Conservation (phyloP, 2,329 filamentous ascomycete genomes). For the Hypoxylon sp. region DNA sequence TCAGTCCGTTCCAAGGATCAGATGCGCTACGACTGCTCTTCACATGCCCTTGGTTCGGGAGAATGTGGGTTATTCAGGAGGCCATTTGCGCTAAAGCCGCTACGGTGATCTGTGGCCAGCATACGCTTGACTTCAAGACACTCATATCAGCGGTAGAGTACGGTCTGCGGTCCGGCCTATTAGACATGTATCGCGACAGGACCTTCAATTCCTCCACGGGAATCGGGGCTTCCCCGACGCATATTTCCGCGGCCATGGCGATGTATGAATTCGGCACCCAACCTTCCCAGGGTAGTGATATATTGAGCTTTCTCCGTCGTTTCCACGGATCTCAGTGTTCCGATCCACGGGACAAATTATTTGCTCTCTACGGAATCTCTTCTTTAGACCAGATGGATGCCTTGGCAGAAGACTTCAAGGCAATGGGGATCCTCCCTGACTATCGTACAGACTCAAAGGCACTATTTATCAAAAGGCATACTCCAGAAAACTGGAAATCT, state of each 20-base stretch:
- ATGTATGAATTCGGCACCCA: neutral
- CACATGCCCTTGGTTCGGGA: neutral
- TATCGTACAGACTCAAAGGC: neutral
- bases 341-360: neutral
- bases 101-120: neutral
- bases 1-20: neutral
- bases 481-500: neutral
- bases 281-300: neutral
- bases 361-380: neutral
- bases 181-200: neutral
- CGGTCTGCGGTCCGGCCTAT: neutral
- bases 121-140: neutral
- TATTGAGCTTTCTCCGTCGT: neutral
- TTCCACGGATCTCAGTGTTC: neutral
- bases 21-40: neutral
- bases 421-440: neutral
- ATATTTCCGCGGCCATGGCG: neutral
- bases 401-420: neutral
- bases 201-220: neutral
- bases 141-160: neutral
- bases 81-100: neutral
- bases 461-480: neutral
- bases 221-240: too few relatives aligned
- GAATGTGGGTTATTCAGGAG: neutral
- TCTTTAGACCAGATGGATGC: neutral